Evolutionary conservation across 164 flowering plant genomes (phyloP), one percentile per base, ranked within the genome.

Genomic region (Piper longum): DNA sequence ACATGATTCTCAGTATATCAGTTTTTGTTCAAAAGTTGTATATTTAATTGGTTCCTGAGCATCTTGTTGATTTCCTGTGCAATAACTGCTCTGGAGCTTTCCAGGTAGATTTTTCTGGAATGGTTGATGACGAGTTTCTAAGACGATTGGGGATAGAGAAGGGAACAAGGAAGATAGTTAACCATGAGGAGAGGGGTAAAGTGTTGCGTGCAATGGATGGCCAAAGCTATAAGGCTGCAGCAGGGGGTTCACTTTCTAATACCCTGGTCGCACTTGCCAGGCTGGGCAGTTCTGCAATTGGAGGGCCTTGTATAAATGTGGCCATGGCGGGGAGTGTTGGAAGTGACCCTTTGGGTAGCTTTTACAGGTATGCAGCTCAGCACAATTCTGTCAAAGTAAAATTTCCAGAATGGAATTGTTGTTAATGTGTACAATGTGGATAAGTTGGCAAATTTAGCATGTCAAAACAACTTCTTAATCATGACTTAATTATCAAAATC

Each of bases 81-180:
- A 63, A 41, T 54, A 19, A 19, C 48, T 26, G 51, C 36, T 54
- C 54, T 66, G 56, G 18, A 55, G 9, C 43, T 67, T 2, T 71
- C n/a, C 72, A 92, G 98, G 96, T 92, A 61, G 98, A 92, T 71
- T 92, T 92, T 74, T 92, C 98, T 43, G 98, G 98, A 11, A 68
- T 82, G 71, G 96, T 92, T 51, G 89, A 84, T 72, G 83, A 89
- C 67, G 85, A 62, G 7, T 85, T 92, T 69, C 76, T 92, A 73
- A 76, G 78, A 73, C 80, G 77, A 64, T 66, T 92, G 69, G 96
- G 82, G 64, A 59, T 89, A 45, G 91, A 86, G 69, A 92, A 92
- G 79, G 96, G 97, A 18, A 86, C 87, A 12, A 83, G 96, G 79
- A 89, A 89, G 70, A 67, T 89, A 60, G 84, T 92, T 67, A 82